Percentiles rank a stretch among this genome's conserved stretches.
Evolutionary conservation across 805 yeast species (phyloP).

Genomic region (Lipomyces oligophaga): DNA sequence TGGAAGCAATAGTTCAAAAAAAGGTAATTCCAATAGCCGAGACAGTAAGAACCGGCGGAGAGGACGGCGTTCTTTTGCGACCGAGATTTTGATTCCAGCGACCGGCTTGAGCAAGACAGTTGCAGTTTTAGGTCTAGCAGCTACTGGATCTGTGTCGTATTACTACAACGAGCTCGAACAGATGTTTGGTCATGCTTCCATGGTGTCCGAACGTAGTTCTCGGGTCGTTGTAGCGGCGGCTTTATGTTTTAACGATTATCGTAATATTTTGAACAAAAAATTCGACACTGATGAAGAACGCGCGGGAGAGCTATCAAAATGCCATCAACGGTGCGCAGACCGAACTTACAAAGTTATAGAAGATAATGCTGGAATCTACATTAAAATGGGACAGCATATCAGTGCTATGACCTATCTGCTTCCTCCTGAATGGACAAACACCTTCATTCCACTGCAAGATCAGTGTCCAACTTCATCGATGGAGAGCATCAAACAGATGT

Average conservation of each 20-base stretch:
- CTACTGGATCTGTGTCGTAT: conserved; percentile 17
- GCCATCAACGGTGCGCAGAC: conserved; percentile 73
- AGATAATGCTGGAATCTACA: conserved; percentile 85
- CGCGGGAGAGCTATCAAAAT: conserved; percentile 50
- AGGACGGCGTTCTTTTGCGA: neutral
- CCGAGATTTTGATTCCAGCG: neutral
- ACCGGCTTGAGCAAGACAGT: conserved; percentile 6
- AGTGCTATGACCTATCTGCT: conserved; percentile 86
- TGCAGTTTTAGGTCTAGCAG: conserved; percentile 8
- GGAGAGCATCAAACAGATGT: conserved; percentile 65
- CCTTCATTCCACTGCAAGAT: conserved; percentile 91
- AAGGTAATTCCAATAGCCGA: neutral
- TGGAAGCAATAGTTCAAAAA: neutral
- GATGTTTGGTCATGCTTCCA: conserved; percentile 10
- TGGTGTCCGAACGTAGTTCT: conserved; percentile 25
- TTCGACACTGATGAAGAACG: conserved; percentile 49
- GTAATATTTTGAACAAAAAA: conserved; percentile 48
- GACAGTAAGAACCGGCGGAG: neutral
- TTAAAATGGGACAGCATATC: conserved; percentile 91
- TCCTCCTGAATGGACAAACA: conserved; percentile 91
- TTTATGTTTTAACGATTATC: conserved; percentile 69
- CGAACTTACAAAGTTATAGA: conserved; percentile 77
- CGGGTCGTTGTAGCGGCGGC: conserved; percentile 50
- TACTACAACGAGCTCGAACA: conserved; percentile 18
- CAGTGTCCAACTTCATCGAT: conserved; percentile 77